phyloP scores from a whole-genome alignment of 176 grass and related monocot species.

The Aegilops tauschii region DNA sequence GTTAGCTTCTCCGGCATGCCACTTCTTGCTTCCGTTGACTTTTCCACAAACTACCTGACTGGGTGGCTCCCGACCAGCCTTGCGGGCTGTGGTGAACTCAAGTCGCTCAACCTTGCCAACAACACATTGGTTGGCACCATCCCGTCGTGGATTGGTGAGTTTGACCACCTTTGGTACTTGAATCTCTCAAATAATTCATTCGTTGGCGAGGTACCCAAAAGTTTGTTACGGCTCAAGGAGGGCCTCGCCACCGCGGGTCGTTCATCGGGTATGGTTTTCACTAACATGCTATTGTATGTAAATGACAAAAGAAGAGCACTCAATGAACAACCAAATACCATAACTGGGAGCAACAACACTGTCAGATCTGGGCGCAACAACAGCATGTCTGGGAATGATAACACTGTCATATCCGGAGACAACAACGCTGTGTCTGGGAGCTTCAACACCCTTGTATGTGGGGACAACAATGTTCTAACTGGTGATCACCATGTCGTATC shows the following conservation, averaged over 20 bases:
- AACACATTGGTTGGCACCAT: slow-evolving; percentile 62
- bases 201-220: not conserved
- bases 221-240: not conserved
- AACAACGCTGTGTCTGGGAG: not conserved
- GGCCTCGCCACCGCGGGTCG: not conserved
- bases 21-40: not conserved
- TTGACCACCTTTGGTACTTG: not conserved
- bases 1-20: not conserved
- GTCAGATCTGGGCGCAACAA: not conserved
- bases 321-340: not conserved
- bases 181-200: not conserved
- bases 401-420: not conserved
- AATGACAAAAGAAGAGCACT: not conserved
- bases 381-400: not conserved
- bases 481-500: not conserved
- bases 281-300: not conserved
- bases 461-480: not conserved
- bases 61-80: not conserved
- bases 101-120: not conserved
- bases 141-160: slow-evolving; percentile 29
- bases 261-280: not conserved
- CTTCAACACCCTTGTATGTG: not conserved
- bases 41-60: not conserved
- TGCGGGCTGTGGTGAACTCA: not conserved
- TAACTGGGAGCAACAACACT: not conserved